phyloP scores from a whole-genome alignment of 169 alveolate species.

The Plasmodium chabaudi region DNA sequence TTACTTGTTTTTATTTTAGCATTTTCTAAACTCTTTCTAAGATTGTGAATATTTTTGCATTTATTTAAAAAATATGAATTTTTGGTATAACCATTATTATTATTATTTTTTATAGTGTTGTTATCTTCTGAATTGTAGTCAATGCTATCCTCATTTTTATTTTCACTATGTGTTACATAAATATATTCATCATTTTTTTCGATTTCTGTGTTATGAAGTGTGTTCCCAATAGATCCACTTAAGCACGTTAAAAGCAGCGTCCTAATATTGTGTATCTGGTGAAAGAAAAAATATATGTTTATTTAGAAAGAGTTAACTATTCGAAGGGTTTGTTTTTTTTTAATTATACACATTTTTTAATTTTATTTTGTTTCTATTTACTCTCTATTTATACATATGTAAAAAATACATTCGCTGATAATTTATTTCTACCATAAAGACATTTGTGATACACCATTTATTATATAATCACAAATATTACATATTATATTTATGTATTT shows the following conservation, averaged over 20 bases:
- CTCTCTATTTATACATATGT: too few relatives aligned
- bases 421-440: too few relatives aligned
- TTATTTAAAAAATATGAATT: slow-evolving; percentile 37
- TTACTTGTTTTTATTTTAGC: slow-evolving; percentile 31
- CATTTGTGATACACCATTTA: too few relatives aligned
- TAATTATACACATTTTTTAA: too few relatives aligned
- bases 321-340: too few relatives aligned
- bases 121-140: background rate
- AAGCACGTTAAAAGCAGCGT: slow-evolving; percentile 43
- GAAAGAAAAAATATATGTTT: slow-evolving; percentile 2
- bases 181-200: slow-evolving; percentile 14
- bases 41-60: slow-evolving; percentile 27
- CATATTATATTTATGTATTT: too few relatives aligned
- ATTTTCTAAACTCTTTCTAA: slow-evolving; percentile 59
- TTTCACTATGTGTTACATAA: slow-evolving; percentile 5
- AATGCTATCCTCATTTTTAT: background rate
- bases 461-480: too few relatives aligned
- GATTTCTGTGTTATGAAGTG: slow-evolving; percentile 58
- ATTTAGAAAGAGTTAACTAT: background rate
- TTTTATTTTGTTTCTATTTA: too few relatives aligned
- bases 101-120: background rate
- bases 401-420: too few relatives aligned
- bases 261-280: slow-evolving; percentile 50
- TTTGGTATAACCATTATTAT: background rate
- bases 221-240: slow-evolving; percentile 55